A percentile compares a stretch with the other conserved stretches of the same genome.
These are phyloP conservation scores for Picochlorum sp. DNA, from an alignment of 139 green algal genomes.

Conservation along the genomic window DNA sequence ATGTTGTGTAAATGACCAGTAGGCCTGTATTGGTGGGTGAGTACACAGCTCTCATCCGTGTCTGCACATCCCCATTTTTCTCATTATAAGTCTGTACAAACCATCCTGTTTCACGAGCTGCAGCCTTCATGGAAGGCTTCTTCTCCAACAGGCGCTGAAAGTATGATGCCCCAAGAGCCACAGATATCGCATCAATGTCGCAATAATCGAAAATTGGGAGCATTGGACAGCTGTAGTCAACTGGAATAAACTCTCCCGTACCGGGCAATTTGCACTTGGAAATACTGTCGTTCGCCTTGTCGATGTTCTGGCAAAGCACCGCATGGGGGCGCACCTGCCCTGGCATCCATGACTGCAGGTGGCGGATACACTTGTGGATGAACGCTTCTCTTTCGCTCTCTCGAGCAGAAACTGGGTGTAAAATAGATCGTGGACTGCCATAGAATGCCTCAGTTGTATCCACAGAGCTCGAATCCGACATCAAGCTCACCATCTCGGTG, in stretches of 20 bases:
- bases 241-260: background rate
- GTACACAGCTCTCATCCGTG: background rate
- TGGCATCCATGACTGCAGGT: background rate
- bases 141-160: conserved; percentile 18
- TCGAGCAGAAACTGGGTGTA: too few relatives aligned
- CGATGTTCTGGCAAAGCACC: background rate
- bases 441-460: too few relatives aligned
- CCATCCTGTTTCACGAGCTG: background rate
- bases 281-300: background rate
- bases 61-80: background rate
- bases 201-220: conserved; percentile 2
- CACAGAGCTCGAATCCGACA: too few relatives aligned
- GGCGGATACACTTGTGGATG: too few relatives aligned
- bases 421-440: too few relatives aligned
- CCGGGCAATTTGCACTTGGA: background rate
- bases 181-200: conserved; percentile 9
- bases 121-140: conserved; percentile 3
- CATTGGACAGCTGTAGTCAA: background rate
- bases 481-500: too few relatives aligned
- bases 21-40: background rate
- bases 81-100: background rate
- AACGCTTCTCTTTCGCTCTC: too few relatives aligned
- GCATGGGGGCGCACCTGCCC: background rate
- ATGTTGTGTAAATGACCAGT: background rate
- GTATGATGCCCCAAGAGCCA: conserved; percentile 18